Percentiles rank a stretch among this genome's conserved stretches.
phyloP scores from a whole-genome alignment of 176 grass and related monocot species.

The Neostapfia colusana region DNA sequence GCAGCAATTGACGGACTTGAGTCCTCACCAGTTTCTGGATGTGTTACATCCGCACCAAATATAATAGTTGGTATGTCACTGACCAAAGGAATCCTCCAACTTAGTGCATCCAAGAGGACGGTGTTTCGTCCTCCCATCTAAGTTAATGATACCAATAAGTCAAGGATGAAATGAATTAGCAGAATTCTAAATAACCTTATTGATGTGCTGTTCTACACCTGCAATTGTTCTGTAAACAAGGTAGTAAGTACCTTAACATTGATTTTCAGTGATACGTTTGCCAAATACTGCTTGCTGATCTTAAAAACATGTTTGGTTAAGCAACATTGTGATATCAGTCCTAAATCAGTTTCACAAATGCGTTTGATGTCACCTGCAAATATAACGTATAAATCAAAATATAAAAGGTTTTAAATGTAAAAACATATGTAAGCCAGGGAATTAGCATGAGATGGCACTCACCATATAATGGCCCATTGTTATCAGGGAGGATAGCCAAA shows the following conservation, averaged over 20 bases:
- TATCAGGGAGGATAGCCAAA: conserved; percentile 92
- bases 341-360: conserved; percentile 99
- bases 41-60: conserved; percentile 98
- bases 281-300: conserved; percentile 98
- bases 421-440: neutral
- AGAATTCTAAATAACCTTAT: neutral
- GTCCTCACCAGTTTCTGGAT: conserved; percentile 99
- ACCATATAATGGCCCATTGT: conserved; percentile 97
- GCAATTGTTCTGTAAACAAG: conserved; percentile 26
- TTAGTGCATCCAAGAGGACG: conserved; percentile 90
- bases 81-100: conserved; percentile 98
- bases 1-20: conserved; percentile 97
- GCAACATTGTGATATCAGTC: conserved; percentile 96
- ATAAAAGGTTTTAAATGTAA: neutral
- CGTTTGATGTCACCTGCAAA: conserved; percentile 93
- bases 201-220: neutral
- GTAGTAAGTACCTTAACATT: conserved; percentile 85
- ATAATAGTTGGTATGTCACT: conserved; percentile 99
- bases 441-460: conserved; percentile 2
- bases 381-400: neutral
- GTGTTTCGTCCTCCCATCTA: conserved; percentile 99
- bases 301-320: conserved; percentile 99
- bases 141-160: conserved; percentile 34
- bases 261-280: conserved; percentile 98
- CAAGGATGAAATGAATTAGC: conserved; percentile 26